Base-by-base conservation (phyloP, 2,329 filamentous ascomycete species). In the Monosporascus sp. region DNA sequence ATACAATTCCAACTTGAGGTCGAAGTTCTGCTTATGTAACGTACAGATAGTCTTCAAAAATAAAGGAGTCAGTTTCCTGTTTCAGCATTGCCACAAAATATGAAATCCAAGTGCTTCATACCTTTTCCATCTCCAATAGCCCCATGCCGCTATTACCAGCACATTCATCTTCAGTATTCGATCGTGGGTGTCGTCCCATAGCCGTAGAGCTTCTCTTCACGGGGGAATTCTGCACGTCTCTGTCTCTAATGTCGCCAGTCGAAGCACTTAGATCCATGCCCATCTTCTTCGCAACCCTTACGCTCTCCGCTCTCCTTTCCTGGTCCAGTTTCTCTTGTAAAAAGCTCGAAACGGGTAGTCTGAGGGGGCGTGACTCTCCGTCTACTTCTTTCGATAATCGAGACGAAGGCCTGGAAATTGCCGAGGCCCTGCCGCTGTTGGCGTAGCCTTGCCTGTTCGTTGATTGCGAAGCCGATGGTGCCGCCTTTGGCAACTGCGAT, bases 21-120 rank as follows among this genome's bases (percentile, higher is more conserved):
- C 86, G 60, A 90, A 90, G 62, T 90, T 90, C 69, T 89, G 82
- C 65, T 90, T 90, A 66, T 86, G 83, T 22, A 90, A 70, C 1
- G 76, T 84, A 5, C 86, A 87, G 50, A 89, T 71, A 51, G 84
- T 81, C 78, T 87, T 38, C 47, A 2, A 47, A 41, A 58, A 44
- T 17, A 51, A 43, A 47, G 56, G 49, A 54, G 51, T 51, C 35
- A 27, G 27, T n/a, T 15, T 27, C 35, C 45, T 22, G 50, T 52
- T 25, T 49, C 49, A 35, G 31, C 9, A 14, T 45, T 48, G 39
- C 46, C 39, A 22, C 35, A 47, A 38, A 27, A 45, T 27, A 31
- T 18, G n/a, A 56, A 38, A 46, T 55, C 38, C 51, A 51, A 17
- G 45, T 35, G 46, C 51, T 20, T 56, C 75, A 52, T 69, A 85